phyloP scores from a whole-genome alignment of 2,329 filamentous ascomycete genomes.

The Raffaelea arxii region DNA sequence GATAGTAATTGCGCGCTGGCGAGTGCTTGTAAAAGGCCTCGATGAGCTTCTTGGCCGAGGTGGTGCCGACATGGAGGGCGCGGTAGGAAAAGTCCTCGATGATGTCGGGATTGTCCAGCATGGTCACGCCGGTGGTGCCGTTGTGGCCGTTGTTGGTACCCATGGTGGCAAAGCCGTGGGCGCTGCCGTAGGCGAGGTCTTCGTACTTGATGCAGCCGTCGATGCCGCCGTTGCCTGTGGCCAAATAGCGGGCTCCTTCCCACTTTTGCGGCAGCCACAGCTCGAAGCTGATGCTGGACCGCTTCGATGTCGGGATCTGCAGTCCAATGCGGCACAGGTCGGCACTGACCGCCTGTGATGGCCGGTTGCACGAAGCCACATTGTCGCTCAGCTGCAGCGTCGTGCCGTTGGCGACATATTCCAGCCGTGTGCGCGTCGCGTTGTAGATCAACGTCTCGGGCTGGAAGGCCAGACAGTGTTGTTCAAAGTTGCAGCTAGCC shows the following conservation, averaged over 20 bases:
- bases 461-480: slow-evolving; percentile 3
- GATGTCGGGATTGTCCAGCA: slow-evolving; percentile 26
- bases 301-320: slow-evolving; percentile 19
- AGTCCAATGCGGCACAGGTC: slow-evolving; percentile 19
- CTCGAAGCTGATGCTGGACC: slow-evolving; percentile 34
- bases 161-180: slow-evolving; percentile 34
- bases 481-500: not conserved
- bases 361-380: slow-evolving; percentile 6
- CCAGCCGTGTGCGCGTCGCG: slow-evolving; percentile 2
- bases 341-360: slow-evolving; percentile 4
- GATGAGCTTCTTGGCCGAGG: slow-evolving; percentile 36
- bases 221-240: slow-evolving; percentile 38
- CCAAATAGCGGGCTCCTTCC: slow-evolving; percentile 32
- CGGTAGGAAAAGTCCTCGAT: slow-evolving; percentile 26
- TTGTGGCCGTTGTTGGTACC: slow-evolving; percentile 43
- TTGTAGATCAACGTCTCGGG: slow-evolving; percentile 1
- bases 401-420: slow-evolving; percentile 3
- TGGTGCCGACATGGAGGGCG: slow-evolving; percentile 35
- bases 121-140: slow-evolving; percentile 24
- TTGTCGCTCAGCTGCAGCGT: slow-evolving; percentile 7
- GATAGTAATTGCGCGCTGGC: slow-evolving; percentile 38
- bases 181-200: slow-evolving; percentile 33
- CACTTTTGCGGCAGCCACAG: slow-evolving; percentile 37
- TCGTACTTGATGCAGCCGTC: slow-evolving; percentile 38
- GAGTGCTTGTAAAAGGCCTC: slow-evolving; percentile 33